Base-by-base conservation (phyloP, 2,329 filamentous ascomycete genomes). In the Cadophora luteo-olivacea region DNA sequence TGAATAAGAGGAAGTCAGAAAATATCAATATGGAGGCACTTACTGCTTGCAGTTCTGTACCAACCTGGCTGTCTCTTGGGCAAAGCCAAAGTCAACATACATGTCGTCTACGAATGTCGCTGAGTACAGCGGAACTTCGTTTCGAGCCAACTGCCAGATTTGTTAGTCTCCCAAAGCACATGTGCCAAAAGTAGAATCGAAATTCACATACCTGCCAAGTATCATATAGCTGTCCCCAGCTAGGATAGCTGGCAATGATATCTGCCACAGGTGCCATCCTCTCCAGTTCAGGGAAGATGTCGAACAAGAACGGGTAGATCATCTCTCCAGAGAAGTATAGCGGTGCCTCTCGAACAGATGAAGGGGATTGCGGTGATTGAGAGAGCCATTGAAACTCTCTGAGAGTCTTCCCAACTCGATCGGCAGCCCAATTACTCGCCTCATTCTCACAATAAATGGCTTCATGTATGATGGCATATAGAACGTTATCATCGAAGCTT, bases 301-400 rank as follows among this genome's bases (percentile, higher is more conserved):
- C 88, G 73, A 97, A 94, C 84, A 94, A 92, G 79, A 92, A 91
- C 0, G 92, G 91, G 78, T 89, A 97, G 62, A 97, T 87, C 93
- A 97, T 97, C 81, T 98, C 95, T 69, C 94, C 94, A 0, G 92
- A 93, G 81, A 97, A 97, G 79, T 87, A 92, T 25, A 96, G 82
- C 0, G 90, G 89, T 71, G 81, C 72, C 48, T 79, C 75, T 22
- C 83, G 75, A 64, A 82, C 80, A 29, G 76, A 75, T 1, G 77
- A 74, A 68, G 79, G 76, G 8, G 70, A 73, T 51, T 73, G 70
- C 4, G 76, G 75, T 4, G 72, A 70, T 19, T 68, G 71, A 2
- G 72, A 67, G 19, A 79, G 71, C 88, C 88, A 73, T 54, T 71
- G 73, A 72, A 85, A 90, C 36, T 81, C 73, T 2, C 80, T 75